Conservation (phyloP, 2,329 filamentous ascomycete species). For the Colletotrichum magnum region DNA sequence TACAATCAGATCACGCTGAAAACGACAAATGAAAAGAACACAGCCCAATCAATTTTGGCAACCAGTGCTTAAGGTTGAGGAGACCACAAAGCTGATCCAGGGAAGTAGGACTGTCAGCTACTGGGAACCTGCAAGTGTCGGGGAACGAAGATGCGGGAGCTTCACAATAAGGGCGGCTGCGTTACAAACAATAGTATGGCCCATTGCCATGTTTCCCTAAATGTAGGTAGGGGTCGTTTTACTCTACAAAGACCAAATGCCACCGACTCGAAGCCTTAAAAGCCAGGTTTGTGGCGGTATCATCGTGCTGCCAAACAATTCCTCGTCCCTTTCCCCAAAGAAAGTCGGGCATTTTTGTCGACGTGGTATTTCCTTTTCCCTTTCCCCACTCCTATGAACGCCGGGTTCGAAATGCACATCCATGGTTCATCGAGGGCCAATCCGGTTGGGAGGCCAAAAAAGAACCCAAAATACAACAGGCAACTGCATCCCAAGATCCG, state of each 20-base stretch:
- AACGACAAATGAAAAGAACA: too few relatives aligned
- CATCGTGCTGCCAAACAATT: slow-evolving; percentile 30
- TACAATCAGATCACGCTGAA: too few relatives aligned
- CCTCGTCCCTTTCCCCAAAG: slow-evolving; percentile 15
- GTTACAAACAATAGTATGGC: too few relatives aligned
- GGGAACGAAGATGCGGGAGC: too few relatives aligned
- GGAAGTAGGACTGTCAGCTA: too few relatives aligned
- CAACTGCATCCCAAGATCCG: slow-evolving; percentile 5
- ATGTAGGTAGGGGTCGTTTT: slow-evolving; percentile 10
- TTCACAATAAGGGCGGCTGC: too few relatives aligned
- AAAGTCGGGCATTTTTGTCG: slow-evolving; percentile 1
- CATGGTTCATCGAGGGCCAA: slow-evolving; percentile 22
- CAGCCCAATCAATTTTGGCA: too few relatives aligned
- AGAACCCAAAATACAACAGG: slow-evolving; percentile 28
- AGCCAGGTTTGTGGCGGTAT: slow-evolving; percentile 27
- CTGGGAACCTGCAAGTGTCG: too few relatives aligned
- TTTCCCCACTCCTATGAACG: slow-evolving; percentile 30
- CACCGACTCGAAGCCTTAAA: slow-evolving; percentile 21
- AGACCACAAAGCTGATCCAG: too few relatives aligned
- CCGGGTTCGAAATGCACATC: slow-evolving; percentile 28
- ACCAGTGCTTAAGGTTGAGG: too few relatives aligned
- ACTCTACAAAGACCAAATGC: slow-evolving; percentile 23
- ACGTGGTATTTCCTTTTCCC: slow-evolving; percentile 32
- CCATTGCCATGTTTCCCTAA: background rate
- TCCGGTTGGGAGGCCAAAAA: slow-evolving; percentile 13